Evolutionary conservation across 2,329 filamentous ascomycete species (phyloP).

Genomic region (Trichoderma oligosporum): DNA sequence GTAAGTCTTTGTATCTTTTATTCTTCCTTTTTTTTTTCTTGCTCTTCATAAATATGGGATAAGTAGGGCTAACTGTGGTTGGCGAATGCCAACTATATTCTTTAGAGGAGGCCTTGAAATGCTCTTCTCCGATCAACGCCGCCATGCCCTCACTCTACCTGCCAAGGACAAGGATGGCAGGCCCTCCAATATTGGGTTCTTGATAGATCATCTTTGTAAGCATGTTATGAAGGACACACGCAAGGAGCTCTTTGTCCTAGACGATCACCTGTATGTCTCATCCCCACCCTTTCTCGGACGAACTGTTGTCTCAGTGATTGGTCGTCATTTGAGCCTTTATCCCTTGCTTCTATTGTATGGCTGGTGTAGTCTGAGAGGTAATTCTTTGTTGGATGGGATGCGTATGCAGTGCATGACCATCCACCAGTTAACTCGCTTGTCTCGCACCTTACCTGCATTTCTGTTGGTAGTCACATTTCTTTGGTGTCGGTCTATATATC

Average conservation of each 20-base stretch:
- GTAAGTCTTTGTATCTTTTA: constrained; percentile 31
- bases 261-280: constrained; percentile 74
- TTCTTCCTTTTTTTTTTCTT: neutral
- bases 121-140: constrained; percentile 80
- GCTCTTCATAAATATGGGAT: neutral
- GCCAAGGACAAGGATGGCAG: constrained; percentile 55
- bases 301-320: constrained; percentile 1
- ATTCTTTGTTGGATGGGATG: neutral
- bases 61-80: constrained; percentile 7
- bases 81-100: constrained; percentile 23
- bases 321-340: neutral
- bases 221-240: constrained; percentile 80
- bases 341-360: neutral
- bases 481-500: neutral
- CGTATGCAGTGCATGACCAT: neutral
- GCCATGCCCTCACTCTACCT: constrained; percentile 68
- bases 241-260: constrained; percentile 84
- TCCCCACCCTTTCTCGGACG: constrained; percentile 1
- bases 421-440: no score
- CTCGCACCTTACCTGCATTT: neutral
- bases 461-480: no score
- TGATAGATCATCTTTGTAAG: constrained; percentile 75
- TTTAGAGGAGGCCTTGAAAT: constrained; percentile 85
- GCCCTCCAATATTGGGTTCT: constrained; percentile 65
- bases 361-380: neutral